phyloP scores from a whole-genome alignment of 2,329 filamentous ascomycete species.

The Aspergillus sp. region DNA sequence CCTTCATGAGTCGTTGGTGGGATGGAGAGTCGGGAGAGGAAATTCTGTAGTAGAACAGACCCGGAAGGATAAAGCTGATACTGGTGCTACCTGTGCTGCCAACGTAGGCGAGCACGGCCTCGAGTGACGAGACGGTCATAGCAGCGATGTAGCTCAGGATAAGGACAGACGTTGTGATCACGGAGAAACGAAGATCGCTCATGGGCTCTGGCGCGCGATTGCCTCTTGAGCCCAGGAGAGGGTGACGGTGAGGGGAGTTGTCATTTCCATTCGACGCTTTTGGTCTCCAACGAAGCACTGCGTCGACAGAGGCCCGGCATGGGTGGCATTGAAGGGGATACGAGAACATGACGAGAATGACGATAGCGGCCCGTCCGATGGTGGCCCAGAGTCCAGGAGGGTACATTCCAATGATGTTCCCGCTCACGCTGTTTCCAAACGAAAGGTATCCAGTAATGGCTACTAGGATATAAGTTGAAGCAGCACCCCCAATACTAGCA shows the following conservation, averaged over 20 bases:
- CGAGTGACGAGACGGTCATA: constrained; percentile 82
- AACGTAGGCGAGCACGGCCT: constrained; percentile 89
- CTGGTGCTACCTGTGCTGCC: constrained; percentile 90
- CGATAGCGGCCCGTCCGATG: constrained; percentile 90
- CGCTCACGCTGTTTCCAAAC: constrained; percentile 80
- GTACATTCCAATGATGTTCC: constrained; percentile 94
- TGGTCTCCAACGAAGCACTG: constrained; percentile 88
- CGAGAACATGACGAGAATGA: constrained; percentile 91
- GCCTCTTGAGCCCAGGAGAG: constrained; percentile 32
- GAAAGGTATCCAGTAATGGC: constrained; percentile 94
- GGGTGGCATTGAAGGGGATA: constrained; percentile 94
- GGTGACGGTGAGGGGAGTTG: constrained; percentile 37
- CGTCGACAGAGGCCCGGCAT: constrained; percentile 89
- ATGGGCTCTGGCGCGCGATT: constrained; percentile 55
- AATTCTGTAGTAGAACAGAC: constrained; percentile 98
- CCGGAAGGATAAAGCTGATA: constrained; percentile 94
- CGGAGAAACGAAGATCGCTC: constrained; percentile 78
- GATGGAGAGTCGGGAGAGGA: constrained; percentile 79
- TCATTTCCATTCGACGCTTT: constrained; percentile 33
- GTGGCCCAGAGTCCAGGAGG: constrained; percentile 73
- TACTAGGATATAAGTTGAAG: constrained; percentile 78
- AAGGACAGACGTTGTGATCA: constrained; percentile 81
- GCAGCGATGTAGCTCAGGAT: constrained; percentile 79
- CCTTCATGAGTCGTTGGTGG: constrained; percentile 81
- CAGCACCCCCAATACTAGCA: constrained; percentile 82